These are phyloP conservation scores for Penicillium turbatum DNA, from an alignment of 495 filamentous ascomycete species.

Conservation along the genomic window DNA sequence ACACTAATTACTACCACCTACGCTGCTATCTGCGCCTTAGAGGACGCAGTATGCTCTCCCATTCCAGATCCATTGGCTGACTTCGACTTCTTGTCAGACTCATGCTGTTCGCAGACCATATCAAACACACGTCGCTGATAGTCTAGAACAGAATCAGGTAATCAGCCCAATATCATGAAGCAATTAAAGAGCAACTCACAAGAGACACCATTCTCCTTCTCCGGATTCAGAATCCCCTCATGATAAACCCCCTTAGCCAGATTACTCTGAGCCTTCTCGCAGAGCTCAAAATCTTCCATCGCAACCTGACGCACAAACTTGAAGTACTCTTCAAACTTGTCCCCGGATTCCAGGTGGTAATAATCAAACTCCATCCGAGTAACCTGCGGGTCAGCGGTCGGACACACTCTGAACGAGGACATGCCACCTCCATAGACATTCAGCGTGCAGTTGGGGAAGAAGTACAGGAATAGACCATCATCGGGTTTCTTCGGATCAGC, in stretches of 20 bases:
- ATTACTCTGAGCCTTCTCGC: conserved; percentile 55
- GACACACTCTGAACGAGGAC: conserved; percentile 56
- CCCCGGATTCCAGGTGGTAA: conserved; percentile 49
- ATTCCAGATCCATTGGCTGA: conserved; percentile 1
- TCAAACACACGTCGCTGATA: conserved; percentile 55
- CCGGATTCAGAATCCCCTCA: conserved; percentile 56
- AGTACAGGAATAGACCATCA: conserved; percentile 56
- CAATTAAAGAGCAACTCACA: conserved; percentile 33
- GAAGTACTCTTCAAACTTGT: conserved; percentile 57
- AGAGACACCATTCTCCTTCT: conserved; percentile 54
- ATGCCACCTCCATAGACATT: conserved; percentile 60
- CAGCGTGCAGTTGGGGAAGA: conserved; percentile 58
- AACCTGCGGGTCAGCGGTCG: conserved; percentile 48
- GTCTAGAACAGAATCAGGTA: conserved; percentile 24
- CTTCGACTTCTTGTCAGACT: conserved; percentile 27
- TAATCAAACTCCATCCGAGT: conserved; percentile 63
- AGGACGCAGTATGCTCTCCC: conserved; percentile 11
- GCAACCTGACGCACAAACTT: conserved; percentile 59
- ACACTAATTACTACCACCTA: conserved; percentile 8
- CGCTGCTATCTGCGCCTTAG: conserved; percentile 22
- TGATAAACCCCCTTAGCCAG: conserved; percentile 52
- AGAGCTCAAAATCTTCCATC: conserved; percentile 57
- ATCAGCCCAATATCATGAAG: background rate
- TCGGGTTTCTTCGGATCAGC: conserved; percentile 53
- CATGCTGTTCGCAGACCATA: conserved; percentile 48